Percentiles rank a stretch among this genome's conserved stretches.
Conservation (phyloP, 345 rosid species). For the Toxicodendron radicans region DNA sequence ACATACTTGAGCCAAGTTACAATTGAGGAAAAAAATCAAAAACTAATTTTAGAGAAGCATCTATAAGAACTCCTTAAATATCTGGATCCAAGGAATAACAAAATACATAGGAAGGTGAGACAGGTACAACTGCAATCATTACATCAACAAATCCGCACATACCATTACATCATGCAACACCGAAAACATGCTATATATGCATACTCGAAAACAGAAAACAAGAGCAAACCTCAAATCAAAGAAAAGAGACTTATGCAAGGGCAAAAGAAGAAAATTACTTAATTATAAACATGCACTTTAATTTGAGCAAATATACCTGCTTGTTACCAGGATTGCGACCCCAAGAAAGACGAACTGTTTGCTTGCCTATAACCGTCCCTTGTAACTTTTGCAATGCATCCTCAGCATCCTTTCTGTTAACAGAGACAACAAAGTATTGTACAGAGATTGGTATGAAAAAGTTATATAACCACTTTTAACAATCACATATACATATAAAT, state of each 20-base stretch:
- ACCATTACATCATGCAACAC: background rate
- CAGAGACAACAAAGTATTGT: conserved; percentile 5
- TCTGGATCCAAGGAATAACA: background rate
- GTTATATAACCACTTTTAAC: background rate
- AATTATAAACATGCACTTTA: background rate
- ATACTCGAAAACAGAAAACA: background rate
- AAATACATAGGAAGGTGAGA: background rate
- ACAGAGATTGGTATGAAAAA: background rate
- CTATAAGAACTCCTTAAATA: background rate
- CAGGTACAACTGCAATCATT: background rate
- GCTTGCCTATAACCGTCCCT: conserved; percentile 81
- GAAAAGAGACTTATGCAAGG: background rate
- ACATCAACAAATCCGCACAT: background rate
- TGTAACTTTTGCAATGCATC: conserved; percentile 75
- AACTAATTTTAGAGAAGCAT: background rate
- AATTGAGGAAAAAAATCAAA: too few relatives aligned
- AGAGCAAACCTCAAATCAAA: background rate
- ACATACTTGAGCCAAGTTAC: background rate
- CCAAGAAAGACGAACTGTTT: conserved; percentile 95
- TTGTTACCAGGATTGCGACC: conserved; percentile 82
- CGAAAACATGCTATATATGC: background rate
- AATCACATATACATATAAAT: background rate
- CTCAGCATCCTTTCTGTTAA: conserved; percentile 80
- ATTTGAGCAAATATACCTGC: conserved; percentile 52
- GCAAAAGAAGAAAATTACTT: background rate